Conservation (phyloP, 176 grass and related monocot species). For the Oryza officinalis region DNA sequence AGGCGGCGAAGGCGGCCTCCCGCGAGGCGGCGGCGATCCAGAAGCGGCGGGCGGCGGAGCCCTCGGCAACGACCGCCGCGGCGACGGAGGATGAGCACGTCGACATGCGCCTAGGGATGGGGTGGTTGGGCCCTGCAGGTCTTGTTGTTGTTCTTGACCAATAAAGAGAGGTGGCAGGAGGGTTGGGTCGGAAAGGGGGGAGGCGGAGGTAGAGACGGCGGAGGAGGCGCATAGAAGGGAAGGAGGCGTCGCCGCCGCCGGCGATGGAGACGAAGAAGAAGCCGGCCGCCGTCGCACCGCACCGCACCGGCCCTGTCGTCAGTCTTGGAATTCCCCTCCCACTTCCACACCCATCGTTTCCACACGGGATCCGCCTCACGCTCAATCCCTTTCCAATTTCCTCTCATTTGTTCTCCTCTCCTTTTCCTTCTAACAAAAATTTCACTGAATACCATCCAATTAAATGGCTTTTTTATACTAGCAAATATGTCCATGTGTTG, state of each 20-base stretch:
- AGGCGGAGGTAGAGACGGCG: slow-evolving; percentile 34
- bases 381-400: too few relatives aligned
- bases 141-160: not conserved
- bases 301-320: not conserved
- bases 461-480: too few relatives aligned
- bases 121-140: not conserved
- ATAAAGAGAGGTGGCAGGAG: not conserved
- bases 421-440: too few relatives aligned
- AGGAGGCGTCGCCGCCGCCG: not conserved
- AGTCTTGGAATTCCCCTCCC: not conserved
- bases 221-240: slow-evolving; percentile 15
- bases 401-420: too few relatives aligned
- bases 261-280: not conserved
- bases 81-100: slow-evolving; percentile 29
- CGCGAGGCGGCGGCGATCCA: slow-evolving; percentile 67
- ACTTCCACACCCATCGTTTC: too few relatives aligned
- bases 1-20: slow-evolving; percentile 74
- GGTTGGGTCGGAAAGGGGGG: slow-evolving; percentile 21
- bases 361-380: too few relatives aligned
- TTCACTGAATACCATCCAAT: too few relatives aligned
- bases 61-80: slow-evolving; percentile 56
- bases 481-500: too few relatives aligned
- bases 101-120: slow-evolving; percentile 25
- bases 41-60: slow-evolving; percentile 71
- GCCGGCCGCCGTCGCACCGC: not conserved